Percentiles rank a stretch among this genome's conserved stretches.
Conservation (phyloP, 2,329 filamentous ascomycete species). For the Ophiocordyceps robertsii region DNA sequence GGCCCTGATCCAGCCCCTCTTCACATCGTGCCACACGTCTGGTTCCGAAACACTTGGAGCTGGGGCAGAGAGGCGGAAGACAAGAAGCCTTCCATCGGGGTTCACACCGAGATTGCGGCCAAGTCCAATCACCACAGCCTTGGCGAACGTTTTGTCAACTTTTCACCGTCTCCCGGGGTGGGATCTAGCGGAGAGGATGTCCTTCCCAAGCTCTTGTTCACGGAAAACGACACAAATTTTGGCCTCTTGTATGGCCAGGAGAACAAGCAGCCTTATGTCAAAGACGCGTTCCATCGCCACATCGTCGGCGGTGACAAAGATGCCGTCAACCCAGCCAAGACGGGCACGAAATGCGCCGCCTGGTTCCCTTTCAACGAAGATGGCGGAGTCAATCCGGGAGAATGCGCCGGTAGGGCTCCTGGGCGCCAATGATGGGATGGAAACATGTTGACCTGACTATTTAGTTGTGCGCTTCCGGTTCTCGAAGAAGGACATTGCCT, state of each 20-base stretch:
- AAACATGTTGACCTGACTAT: background rate
- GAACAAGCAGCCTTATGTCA: conserved; percentile 77
- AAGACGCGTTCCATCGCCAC: conserved; percentile 85
- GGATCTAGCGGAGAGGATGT: conserved; percentile 71
- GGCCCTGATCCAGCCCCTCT: conserved; percentile 81
- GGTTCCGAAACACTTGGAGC: conserved; percentile 96
- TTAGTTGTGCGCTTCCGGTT: conserved; percentile 81
- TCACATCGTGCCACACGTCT: conserved; percentile 88
- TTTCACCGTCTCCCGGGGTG: conserved; percentile 81
- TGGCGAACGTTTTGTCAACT: conserved; percentile 69
- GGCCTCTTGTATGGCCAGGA: conserved; percentile 61
- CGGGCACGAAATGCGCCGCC: conserved; percentile 78
- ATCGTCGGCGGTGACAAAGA: conserved; percentile 72
- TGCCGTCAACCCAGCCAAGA: conserved; percentile 66
- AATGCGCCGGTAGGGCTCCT: conserved; percentile 62
- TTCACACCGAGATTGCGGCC: conserved; percentile 51
- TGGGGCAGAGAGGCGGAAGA: conserved; percentile 71
- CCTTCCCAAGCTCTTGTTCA: conserved; percentile 75
- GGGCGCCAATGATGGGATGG: background rate
- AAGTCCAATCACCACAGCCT: conserved; percentile 69
- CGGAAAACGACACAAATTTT: conserved; percentile 90
- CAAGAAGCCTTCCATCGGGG: conserved; percentile 67
- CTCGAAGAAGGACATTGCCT: conserved; percentile 60
- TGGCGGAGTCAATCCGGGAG: conserved; percentile 74
- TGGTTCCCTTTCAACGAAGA: conserved; percentile 90